These are phyloP conservation scores for Colletotrichum camelliae DNA, from an alignment of 2,329 filamentous ascomycete species.

Conservation along the genomic window DNA sequence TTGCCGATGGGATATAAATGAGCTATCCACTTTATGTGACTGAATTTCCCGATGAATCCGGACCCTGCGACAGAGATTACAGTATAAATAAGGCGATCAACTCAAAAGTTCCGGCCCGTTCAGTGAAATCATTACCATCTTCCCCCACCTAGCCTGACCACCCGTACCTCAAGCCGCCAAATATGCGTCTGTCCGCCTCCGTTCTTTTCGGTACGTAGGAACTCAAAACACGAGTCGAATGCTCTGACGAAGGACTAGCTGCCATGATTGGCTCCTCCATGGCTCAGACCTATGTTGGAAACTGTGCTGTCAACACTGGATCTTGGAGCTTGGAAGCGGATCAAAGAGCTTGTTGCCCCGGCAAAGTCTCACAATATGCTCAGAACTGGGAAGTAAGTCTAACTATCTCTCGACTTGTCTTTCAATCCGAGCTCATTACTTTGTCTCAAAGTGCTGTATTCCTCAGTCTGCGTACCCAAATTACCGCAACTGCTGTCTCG, in stretches of 20 bases:
- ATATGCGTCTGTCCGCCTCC: background rate
- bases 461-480: background rate
- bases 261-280: background rate
- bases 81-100: background rate
- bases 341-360: background rate
- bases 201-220: background rate
- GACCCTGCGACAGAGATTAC: background rate
- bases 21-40: background rate
- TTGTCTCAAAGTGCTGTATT: background rate
- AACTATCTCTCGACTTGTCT: background rate
- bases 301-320: background rate
- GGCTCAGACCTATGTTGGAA: background rate
- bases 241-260: background rate
- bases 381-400: background rate
- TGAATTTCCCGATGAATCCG: background rate
- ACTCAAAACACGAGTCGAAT: background rate
- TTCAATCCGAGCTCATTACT: background rate
- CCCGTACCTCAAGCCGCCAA: background rate
- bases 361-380: background rate
- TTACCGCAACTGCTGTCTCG: background rate
- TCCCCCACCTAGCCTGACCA: background rate
- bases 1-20: background rate
- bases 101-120: background rate
- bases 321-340: background rate
- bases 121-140: background rate